Evolutionary conservation across 495 filamentous ascomycete genomes (phyloP).

Genomic region (Astrothelium macrocarpum): DNA sequence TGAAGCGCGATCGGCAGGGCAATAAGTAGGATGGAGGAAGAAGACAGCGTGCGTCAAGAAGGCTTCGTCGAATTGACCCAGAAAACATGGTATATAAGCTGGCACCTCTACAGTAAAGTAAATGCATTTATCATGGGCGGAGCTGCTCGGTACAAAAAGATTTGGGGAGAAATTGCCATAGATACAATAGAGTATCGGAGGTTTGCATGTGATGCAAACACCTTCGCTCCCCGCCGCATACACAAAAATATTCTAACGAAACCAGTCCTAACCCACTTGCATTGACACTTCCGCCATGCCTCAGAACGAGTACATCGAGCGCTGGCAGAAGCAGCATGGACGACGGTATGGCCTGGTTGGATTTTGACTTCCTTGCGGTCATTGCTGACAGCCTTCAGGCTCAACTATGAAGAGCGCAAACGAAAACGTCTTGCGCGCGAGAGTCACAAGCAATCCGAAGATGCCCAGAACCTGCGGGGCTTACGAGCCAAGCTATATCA

Average conservation of each 20-base stretch:
- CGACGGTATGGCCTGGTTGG: conserved; percentile 38
- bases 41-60: conserved; percentile 25
- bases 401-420: conserved; percentile 84
- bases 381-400: conserved; percentile 27
- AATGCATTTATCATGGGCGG: too few species aligned
- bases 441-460: conserved; percentile 69
- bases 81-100: conserved; percentile 16
- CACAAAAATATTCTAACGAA: neutral
- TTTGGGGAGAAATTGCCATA: too few species aligned
- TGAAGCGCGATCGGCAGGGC: conserved; percentile 25
- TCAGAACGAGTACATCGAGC: conserved; percentile 94
- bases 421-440: conserved; percentile 86
- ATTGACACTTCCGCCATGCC: conserved; percentile 46
- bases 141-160: too few species aligned
- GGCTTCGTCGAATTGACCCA: conserved; percentile 15
- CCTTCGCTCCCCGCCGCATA: neutral
- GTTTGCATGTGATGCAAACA: neutral
- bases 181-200: too few species aligned
- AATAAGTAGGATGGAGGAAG: conserved; percentile 33
- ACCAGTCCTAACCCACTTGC: neutral
- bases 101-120: neutral
- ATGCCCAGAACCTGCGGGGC: conserved; percentile 86
- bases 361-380: neutral
- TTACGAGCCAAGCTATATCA: conserved; percentile 89
- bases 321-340: conserved; percentile 73